phyloP scores from a whole-genome alignment of 352 stramenopile genomes.

The Elongisporangium prolatum region DNA sequence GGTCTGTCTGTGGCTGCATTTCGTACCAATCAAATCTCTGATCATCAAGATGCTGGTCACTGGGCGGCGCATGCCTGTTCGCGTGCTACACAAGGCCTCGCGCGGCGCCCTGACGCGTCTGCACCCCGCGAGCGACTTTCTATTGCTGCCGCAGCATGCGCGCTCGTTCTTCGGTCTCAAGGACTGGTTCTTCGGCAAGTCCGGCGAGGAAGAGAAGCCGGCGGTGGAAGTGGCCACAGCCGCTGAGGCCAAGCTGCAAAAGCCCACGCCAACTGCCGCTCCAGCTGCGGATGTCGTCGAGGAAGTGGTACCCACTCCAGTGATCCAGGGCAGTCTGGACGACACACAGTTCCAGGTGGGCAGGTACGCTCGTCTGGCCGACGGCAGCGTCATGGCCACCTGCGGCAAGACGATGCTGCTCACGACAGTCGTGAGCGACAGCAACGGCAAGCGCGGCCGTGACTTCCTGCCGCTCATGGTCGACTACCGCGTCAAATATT shows the following conservation, averaged over 20 bases:
- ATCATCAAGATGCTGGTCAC: constrained; percentile 11
- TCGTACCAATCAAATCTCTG: constrained; percentile 1
- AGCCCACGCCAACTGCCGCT: constrained; percentile 4
- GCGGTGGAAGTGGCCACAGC: constrained; percentile 5
- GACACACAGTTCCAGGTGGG: constrained; percentile 53
- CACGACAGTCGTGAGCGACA: constrained; percentile 74
- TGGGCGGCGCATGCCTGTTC: constrained; percentile 13
- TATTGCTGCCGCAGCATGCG: constrained; percentile 17
- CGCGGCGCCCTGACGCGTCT: background rate
- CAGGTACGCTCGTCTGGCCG: constrained; percentile 81
- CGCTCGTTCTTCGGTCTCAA: constrained; percentile 61
- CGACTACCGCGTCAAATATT: constrained; percentile 91
- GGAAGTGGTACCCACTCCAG: constrained; percentile 7
- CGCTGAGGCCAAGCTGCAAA: background rate
- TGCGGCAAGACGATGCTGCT: constrained; percentile 85
- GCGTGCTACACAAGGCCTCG: constrained; percentile 6
- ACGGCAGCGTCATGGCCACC: constrained; percentile 79
- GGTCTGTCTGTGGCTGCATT: background rate
- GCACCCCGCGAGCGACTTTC: background rate
- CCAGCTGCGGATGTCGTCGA: constrained; percentile 6
- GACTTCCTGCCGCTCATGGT: constrained; percentile 92
- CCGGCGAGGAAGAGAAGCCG: constrained; percentile 12
- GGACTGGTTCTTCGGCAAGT: constrained; percentile 53
- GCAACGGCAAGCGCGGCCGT: constrained; percentile 32
- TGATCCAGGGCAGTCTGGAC: constrained; percentile 45